Conservation (phyloP, 768 basidiomycete species). For the Neoboletus subvelutipes region DNA sequence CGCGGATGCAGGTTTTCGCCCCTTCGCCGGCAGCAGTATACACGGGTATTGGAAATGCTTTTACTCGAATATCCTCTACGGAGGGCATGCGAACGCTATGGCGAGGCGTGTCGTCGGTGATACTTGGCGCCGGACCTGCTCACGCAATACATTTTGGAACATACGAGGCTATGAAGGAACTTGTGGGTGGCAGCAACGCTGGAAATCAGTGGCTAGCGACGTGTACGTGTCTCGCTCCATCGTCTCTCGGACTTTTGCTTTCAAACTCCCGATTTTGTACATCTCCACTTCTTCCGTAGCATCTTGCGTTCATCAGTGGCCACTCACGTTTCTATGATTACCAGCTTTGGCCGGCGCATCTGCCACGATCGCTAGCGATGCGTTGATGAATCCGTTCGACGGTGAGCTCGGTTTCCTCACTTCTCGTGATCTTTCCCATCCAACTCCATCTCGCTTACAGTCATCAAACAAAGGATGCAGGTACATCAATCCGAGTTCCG, state of each 20-base stretch:
- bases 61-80: constrained; percentile 88
- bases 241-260: constrained; percentile 2
- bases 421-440: constrained; percentile 8
- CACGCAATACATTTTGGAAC: constrained; percentile 98
- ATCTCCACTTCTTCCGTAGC: background rate
- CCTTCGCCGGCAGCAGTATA: constrained; percentile 84
- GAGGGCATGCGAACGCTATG: constrained; percentile 91
- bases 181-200: constrained; percentile 77
- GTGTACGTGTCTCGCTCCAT: constrained; percentile 51
- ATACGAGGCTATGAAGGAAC: constrained; percentile 92
- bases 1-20: constrained; percentile 98
- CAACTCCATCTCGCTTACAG: constrained; percentile 43
- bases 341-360: constrained; percentile 89
- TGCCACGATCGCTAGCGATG: constrained; percentile 93
- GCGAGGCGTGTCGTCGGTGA: constrained; percentile 95
- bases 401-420: constrained; percentile 51
- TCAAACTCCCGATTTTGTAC: background rate
- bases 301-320: background rate
- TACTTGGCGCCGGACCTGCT: constrained; percentile 94
- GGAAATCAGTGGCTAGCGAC: constrained; percentile 87
- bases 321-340: constrained; percentile 13
- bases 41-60: constrained; percentile 86
- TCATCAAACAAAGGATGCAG: constrained; percentile 99
- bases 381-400: constrained; percentile 99
- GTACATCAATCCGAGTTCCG: constrained; percentile 90